Base-by-base conservation (phyloP, 1,284 basidiomycete genomes). In the Marasmius fiardii region DNA sequence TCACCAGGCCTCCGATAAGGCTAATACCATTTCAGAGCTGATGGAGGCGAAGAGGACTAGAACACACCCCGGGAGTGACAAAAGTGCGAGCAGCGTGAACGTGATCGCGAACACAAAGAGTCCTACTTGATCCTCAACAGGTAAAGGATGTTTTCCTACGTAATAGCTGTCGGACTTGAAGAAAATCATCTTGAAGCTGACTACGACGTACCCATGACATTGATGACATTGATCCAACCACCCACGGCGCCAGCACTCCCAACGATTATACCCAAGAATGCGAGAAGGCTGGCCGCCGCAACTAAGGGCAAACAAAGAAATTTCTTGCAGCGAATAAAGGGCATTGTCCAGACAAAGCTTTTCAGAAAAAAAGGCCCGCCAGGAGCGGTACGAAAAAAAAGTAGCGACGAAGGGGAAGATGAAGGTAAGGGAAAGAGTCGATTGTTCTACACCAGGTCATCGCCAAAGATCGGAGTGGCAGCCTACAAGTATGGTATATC, bases 251-350 rank as follows among this genome's bases (percentile, higher is more conserved):
- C 60, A 48, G 56, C 41, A 10, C 45, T 51, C 16, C 57, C 57
- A 21, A 61, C 35, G 44, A 57, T 50, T 20, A 58, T 24, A 33
- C 55, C 55, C 20, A 57, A 18, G 43, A 59, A 20, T 20, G 43
- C 50, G 34, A 61, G 58, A 18, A 61, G 39, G 52, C 57, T 59
- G 14, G 57, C 53, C 23, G 58, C 60, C 23, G 55, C 51, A 16
- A 43, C 51, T 35, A 61, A 52, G 28, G 55, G 44, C n/a, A 57
- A 43, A 31, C 60, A 49, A 20, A 61, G 37, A 39, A 61, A 61
- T 35, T 39, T 59, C 24, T 49, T 51, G 39, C 55, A 57, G 14
- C 41, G 53, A 51, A 60, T 51, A n/a, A 56, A 58, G 48, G 52
- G 53, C 59, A 60, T 60, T 49, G 44, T 56, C 41, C 23, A 28